phyloP scores from a whole-genome alignment of 108 stramenopile genomes.

The Nitzschia palea region DNA sequence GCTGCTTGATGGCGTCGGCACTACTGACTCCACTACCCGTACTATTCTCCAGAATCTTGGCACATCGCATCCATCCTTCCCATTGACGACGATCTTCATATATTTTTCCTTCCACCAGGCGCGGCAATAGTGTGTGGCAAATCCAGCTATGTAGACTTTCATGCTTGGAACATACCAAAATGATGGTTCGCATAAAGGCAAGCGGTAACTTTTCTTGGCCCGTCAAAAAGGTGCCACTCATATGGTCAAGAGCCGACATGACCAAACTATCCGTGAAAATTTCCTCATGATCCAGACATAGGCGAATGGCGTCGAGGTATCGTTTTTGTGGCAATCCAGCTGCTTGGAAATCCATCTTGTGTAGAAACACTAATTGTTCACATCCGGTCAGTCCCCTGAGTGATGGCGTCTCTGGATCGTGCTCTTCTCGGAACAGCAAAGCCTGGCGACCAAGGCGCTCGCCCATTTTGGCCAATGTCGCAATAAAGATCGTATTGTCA shows the following conservation, averaged over 20 bases:
- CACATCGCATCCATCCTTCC: constrained; percentile 93
- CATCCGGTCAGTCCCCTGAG: constrained; percentile 81
- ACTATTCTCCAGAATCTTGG: constrained; percentile 77
- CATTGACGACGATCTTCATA: constrained; percentile 75
- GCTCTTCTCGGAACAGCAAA: constrained; percentile 81
- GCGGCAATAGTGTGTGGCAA: constrained; percentile 74
- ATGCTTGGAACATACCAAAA: constrained; percentile 85
- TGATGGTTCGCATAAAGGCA: constrained; percentile 89
- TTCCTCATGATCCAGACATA: constrained; percentile 78
- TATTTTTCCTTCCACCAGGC: constrained; percentile 83
- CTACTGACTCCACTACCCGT: constrained; percentile 69
- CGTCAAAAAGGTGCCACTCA: constrained; percentile 71
- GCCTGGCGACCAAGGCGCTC: constrained; percentile 71
- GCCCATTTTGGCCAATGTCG: constrained; percentile 71
- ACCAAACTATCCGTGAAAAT: constrained; percentile 79
- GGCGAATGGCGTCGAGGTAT: constrained; percentile 72
- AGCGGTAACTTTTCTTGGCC: constrained; percentile 70
- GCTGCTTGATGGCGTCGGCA: constrained; percentile 59
- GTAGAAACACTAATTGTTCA: constrained; percentile 82
- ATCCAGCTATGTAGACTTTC: constrained; percentile 88
- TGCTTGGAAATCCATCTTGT: constrained; percentile 78
- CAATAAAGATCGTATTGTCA: constrained; percentile 64
- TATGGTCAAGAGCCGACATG: constrained; percentile 76
- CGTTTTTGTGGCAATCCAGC: constrained; percentile 77
- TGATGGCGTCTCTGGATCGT: constrained; percentile 47